Percentiles rank a stretch among this genome's conserved stretches.
Evolutionary conservation across 768 basidiomycete species (phyloP).

Genomic region (Boletellus sp.): DNA sequence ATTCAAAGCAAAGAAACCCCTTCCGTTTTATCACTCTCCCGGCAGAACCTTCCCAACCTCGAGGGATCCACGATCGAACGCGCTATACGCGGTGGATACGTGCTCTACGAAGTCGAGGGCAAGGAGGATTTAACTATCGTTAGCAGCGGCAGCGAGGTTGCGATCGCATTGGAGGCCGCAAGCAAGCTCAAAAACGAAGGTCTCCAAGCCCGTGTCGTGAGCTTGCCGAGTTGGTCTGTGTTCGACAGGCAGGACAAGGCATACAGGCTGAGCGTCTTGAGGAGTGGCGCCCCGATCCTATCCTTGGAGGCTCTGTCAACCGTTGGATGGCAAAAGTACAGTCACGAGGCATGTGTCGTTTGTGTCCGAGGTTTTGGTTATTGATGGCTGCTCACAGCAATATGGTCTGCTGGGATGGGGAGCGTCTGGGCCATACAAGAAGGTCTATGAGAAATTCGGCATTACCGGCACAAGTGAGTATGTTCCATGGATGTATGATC

Average conservation of each 20-base stretch:
- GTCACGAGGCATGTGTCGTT: conserved; percentile 60
- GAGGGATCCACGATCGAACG: conserved; percentile 83
- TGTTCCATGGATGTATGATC: not conserved
- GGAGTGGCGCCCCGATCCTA: conserved; percentile 85
- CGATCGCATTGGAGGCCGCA: conserved; percentile 84
- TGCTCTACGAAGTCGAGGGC: conserved; percentile 68
- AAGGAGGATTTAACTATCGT: conserved; percentile 87
- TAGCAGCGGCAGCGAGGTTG: conserved; percentile 84
- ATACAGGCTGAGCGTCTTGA: conserved; percentile 80
- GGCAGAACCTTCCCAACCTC: conserved; percentile 92
- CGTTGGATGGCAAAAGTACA: conserved; percentile 84
- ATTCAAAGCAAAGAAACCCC: conserved; percentile 73
- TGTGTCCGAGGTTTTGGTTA: not conserved
- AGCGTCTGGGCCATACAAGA: conserved; percentile 83
- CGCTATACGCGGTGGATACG: conserved; percentile 83
- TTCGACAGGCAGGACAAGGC: conserved; percentile 78
- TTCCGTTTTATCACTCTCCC: conserved; percentile 77
- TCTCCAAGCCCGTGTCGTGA: conserved; percentile 78
- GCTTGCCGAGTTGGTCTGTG: conserved; percentile 85
- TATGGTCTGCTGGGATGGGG: conserved; percentile 76
- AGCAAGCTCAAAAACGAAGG: conserved; percentile 73
- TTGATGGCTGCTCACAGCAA: conserved; percentile 42
- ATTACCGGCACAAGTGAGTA: conserved; percentile 70
- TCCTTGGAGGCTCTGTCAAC: conserved; percentile 85
- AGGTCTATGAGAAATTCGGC: conserved; percentile 90